Conservation (phyloP, 495 filamentous ascomycete species). For the Lasiosphaeriaceae sp. region DNA sequence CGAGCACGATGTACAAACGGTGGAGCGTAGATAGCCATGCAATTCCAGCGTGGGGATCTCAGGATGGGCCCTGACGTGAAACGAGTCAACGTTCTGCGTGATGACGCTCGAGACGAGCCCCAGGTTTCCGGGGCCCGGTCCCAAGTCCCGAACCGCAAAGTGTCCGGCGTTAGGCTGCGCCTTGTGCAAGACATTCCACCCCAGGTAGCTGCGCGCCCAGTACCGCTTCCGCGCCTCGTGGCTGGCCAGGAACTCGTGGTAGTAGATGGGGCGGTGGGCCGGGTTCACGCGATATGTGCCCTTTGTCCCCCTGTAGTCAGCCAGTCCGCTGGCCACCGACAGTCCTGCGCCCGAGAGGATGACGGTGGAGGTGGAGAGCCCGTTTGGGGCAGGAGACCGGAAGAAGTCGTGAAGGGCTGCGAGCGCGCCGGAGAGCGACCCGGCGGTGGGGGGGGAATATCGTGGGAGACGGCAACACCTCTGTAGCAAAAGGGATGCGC, state of each 20-base stretch:
- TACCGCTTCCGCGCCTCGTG: conserved; percentile 92
- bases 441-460: conserved; percentile 69
- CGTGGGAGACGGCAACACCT: conserved; percentile 70
- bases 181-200: conserved; percentile 76
- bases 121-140: no score
- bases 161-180: conserved; percentile 80
- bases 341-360: conserved; percentile 90
- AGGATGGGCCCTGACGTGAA: conserved; percentile 77
- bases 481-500: conserved; percentile 81
- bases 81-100: conserved; percentile 96
- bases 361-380: conserved; percentile 49
- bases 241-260: conserved; percentile 73
- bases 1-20: conserved; percentile 76
- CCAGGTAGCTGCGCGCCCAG: conserved; percentile 92
- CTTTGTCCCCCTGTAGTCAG: conserved; percentile 85
- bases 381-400: conserved; percentile 47
- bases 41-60: conserved; percentile 73
- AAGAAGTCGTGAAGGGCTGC: conserved; percentile 74
- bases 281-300: conserved; percentile 92
- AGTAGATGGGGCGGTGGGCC: conserved; percentile 88
- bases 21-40: conserved; percentile 80
- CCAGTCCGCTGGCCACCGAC: conserved; percentile 86
- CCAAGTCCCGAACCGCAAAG: conserved; percentile 66
- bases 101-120: conserved; percentile 74
- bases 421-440: conserved; percentile 67